Evolutionary conservation across 1,284 basidiomycete species (phyloP), one percentile per base, ranked within the genome.

Genomic region (Puccinia hordei): DNA sequence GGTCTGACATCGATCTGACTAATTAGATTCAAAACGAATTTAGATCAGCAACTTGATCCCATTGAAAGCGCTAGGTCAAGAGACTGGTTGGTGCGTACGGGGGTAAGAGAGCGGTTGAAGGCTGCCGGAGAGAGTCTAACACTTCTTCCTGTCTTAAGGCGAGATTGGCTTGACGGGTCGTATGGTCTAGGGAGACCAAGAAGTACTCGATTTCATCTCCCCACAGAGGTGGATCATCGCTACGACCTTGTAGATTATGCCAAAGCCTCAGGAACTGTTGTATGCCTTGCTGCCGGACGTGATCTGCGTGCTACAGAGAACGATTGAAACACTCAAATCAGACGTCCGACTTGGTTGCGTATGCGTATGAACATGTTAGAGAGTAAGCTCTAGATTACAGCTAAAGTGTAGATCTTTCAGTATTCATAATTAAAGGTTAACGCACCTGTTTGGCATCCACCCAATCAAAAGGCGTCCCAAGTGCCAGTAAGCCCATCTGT

Each of bases 191-290:
- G 4, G 91, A 89, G 78, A 98, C 89, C 82, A 99, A 93, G 90
- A 99, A 93, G 86, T 98, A 98, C 86, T 99, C 97, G 84, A 99
- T 89, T 95, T 99, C 97, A 85, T 99, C 97, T 41, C 97, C 97
- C 97, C 97, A 99, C n/a, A 98, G 89, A 69, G 99, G 87, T 81
- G 92, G 91, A 84, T 99, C 95, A 13, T 94, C 95, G n/a, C 90
- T 89, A 81, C 94, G 89, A 85, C 94, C 92, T 88, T 97, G 98
- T 86, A 95, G 89, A 81, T 90, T 90, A 85, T 94, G 90, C 94
- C 94, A 99, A 59, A 92, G 93, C 83, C 94, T 89, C 73, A 99
- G 87, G 85, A 99, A 97, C 87, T 99, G 97, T 27, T 92, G 91
- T 85, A 99, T 94, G 55, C 97, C 97, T 86, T 99, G 95, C 77